Percentiles rank a stretch among this genome's conserved stretches.
Conservation (phyloP, 768 basidiomycete species). For the Phallus indusiatus region DNA sequence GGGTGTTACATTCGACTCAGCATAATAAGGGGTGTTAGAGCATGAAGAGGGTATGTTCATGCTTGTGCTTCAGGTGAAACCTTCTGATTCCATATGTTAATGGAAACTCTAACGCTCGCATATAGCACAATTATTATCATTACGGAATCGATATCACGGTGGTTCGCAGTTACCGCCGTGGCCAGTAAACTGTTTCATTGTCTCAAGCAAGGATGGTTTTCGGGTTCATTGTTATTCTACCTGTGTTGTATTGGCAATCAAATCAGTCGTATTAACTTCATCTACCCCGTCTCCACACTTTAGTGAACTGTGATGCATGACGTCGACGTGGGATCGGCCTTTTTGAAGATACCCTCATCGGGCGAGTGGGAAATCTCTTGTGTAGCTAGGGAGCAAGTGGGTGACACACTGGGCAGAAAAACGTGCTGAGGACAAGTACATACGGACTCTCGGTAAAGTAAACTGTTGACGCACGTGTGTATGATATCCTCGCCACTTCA, state of each 20-base stretch:
- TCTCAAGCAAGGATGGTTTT: neutral
- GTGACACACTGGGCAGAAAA: too few species aligned
- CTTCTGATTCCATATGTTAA: neutral
- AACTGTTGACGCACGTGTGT: neutral
- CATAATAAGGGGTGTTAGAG: conserved; percentile 46
- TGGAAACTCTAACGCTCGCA: neutral
- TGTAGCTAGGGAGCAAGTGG: too few species aligned
- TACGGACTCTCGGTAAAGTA: neutral
- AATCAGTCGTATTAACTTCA: too few species aligned
- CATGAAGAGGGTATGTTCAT: conserved; percentile 68
- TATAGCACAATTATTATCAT: conserved; percentile 34
- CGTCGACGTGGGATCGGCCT: too few species aligned
- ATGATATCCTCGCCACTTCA: neutral
- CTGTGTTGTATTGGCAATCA: too few species aligned
- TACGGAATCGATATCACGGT: conserved; percentile 32
- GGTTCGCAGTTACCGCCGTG: neutral
- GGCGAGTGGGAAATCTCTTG: too few species aligned
- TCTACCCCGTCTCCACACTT: too few species aligned
- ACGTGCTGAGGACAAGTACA: too few species aligned
- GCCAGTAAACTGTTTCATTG: neutral
- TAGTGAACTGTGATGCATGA: too few species aligned
- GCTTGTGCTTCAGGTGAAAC: conserved; percentile 46
- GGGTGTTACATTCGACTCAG: conserved; percentile 47
- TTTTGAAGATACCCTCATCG: too few species aligned
- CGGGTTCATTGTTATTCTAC: conserved; percentile 46